Conservation (phyloP, 345 rosid genomes). For the Gossypium raimondii region DNA sequence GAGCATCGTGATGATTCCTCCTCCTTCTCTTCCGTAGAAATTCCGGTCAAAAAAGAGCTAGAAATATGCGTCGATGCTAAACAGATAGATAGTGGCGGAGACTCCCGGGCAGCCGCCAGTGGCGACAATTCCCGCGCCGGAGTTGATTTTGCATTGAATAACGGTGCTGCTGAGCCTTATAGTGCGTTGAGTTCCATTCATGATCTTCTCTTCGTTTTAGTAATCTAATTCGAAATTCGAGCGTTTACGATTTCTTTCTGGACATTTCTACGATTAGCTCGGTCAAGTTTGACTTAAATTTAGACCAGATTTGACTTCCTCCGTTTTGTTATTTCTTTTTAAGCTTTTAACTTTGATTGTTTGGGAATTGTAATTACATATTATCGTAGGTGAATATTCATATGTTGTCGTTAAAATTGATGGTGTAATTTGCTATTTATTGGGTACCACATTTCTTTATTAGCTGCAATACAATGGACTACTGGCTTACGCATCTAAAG, state of each 20-base stretch:
- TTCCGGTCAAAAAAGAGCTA: constrained; percentile 32
- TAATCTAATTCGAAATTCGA: neutral
- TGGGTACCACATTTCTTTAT: neutral
- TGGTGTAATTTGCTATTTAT: neutral
- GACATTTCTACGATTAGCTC: neutral
- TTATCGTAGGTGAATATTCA: neutral
- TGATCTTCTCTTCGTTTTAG: constrained; percentile 12
- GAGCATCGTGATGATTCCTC: constrained; percentile 35
- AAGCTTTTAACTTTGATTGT: neutral
- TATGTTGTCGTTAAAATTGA: neutral
- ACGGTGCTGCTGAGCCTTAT: constrained; percentile 36
- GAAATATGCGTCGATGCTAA: constrained; percentile 35
- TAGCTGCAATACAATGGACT: neutral
- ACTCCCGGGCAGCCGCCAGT: constrained; percentile 15
- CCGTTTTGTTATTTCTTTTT: neutral
- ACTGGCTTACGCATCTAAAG: neutral
- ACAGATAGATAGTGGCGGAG: constrained; percentile 27
- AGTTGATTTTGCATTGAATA: constrained; percentile 26
- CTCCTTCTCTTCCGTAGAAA: constrained; percentile 25
- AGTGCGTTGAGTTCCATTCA: constrained; percentile 28
- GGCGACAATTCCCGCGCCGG: neutral
- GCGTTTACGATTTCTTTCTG: neutral
- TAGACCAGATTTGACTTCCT: constrained; percentile 10
- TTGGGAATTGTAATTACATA: neutral
- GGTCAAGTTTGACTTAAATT: constrained; percentile 14